Base-by-base conservation (phyloP, 1,284 basidiomycete genomes). In the Cryptococcus depauperatus region DNA sequence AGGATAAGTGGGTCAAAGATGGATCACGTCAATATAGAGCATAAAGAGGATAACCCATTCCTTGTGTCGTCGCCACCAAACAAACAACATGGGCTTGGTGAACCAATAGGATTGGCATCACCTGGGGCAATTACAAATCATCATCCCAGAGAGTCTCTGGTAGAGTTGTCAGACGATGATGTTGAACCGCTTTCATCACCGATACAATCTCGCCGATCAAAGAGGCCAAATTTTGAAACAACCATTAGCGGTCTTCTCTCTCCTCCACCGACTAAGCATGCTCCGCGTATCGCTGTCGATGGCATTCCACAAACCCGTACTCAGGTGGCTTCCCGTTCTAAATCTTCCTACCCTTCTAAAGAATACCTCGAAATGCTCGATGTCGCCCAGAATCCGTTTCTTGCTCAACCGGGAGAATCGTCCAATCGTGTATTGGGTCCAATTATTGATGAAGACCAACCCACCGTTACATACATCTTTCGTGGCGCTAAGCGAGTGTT, bases 381-480 rank as follows among this genome's bases (percentile, higher is more conserved):
- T 37, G 51, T 56, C 14, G 56, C 57, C 16, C 55, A 62, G 26
- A 67, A 65, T 42, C 66, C 66, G 1, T 69, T 69, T 48, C 48
- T 63, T 21, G 52, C 56, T 14, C 57, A 56, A 53, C 59, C 63
- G 2, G 61, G 61, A 0, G 61, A 67, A 41, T 35, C 43, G 1
- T 47, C 51, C 5, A 26, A 29, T 41, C 45, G 34, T 21, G 40
- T 18, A 27, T 49, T 50, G 22, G 44, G 44, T 27, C 44, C 52
- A 29, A 46, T 49, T 21, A 46, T 56, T 21, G 54, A 62, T 41
- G 57, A 60, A 35, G 50, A 54, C 39, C 43, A 49, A 25, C 55
- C 56, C 3, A 59, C 61, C 1, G 62, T 69, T 9, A 66, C 64
- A 3, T 69, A 69, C 34, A 63, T 69, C 11, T 69, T 69, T 52